phyloP scores from a whole-genome alignment of 2,329 filamentous ascomycete genomes.

The Botryotinia narcissicola region DNA sequence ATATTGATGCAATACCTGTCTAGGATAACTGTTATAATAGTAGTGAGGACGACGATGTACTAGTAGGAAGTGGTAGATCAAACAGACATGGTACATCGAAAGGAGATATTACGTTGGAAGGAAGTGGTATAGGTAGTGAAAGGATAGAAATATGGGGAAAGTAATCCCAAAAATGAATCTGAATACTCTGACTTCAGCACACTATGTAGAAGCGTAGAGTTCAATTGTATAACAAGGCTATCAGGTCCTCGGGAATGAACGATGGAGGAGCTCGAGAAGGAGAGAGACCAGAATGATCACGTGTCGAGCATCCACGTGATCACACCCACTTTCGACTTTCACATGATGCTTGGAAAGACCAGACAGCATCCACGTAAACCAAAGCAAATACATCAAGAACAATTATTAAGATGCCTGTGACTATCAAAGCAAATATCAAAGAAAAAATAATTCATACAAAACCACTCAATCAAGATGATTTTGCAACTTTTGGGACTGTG shows the following conservation, averaged over 20 bases:
- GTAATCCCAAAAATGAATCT: neutral
- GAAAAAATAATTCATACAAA: conserved; percentile 50
- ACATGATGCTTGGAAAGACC: neutral
- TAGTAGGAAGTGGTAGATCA: neutral
- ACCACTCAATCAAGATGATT: conserved; percentile 66
- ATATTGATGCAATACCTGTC: neutral
- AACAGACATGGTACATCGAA: neutral
- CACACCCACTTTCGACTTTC: neutral
- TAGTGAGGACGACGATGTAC: neutral
- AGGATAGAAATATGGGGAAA: neutral
- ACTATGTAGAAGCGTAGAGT: neutral
- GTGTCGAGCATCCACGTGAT: neutral
- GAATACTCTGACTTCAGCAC: neutral
- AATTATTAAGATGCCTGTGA: conserved; percentile 26
- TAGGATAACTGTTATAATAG: neutral
- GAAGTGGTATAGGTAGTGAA: neutral
- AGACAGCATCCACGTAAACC: neutral
- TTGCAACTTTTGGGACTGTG: conserved; percentile 79
- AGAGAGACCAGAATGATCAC: neutral
- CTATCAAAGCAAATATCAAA: conserved; percentile 20
- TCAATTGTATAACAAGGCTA: neutral
- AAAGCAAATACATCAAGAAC: neutral
- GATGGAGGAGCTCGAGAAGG: neutral
- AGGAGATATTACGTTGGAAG: neutral
- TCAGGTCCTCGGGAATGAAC: neutral